Conservation (phyloP, 768 basidiomycete genomes). For the Leccinellum albellum region DNA sequence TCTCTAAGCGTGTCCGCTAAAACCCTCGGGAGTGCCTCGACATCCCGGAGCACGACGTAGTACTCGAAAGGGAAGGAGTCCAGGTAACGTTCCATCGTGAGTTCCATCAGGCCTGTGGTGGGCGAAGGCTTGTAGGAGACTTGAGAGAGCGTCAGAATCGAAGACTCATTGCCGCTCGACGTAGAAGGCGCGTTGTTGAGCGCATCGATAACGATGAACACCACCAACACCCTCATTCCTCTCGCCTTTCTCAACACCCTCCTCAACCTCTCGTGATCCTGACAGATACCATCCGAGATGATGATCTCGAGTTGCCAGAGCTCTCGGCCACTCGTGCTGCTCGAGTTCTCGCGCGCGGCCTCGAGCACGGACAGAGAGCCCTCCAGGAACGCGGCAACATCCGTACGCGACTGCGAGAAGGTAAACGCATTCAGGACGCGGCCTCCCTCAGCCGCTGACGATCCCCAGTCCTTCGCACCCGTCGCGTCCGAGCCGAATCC, state of each 20-base stretch:
- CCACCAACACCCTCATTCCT: slow-evolving; percentile 90
- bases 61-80: slow-evolving; percentile 99
- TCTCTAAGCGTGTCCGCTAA: slow-evolving; percentile 85
- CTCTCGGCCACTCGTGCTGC: slow-evolving; percentile 62
- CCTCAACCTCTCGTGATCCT: slow-evolving; percentile 85
- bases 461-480: slow-evolving; percentile 52
- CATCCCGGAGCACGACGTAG: slow-evolving; percentile 87
- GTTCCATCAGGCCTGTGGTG: slow-evolving; percentile 66
- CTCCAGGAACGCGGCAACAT: slow-evolving; percentile 80
- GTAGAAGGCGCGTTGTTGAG: slow-evolving; percentile 49
- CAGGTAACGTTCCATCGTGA: slow-evolving; percentile 84
- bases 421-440: slow-evolving; percentile 76
- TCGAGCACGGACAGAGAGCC: slow-evolving; percentile 71
- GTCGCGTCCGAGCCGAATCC: slow-evolving; percentile 82
- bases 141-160: slow-evolving; percentile 91
- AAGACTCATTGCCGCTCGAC: slow-evolving; percentile 44
- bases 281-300: slow-evolving; percentile 98
- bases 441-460: slow-evolving; percentile 26
- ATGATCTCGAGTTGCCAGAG: slow-evolving; percentile 98
- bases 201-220: slow-evolving; percentile 94
- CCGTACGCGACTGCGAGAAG: slow-evolving; percentile 87
- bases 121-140: slow-evolving; percentile 67
- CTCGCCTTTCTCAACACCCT: slow-evolving; percentile 78
- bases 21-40: slow-evolving; percentile 89
- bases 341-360: slow-evolving; percentile 65